Percentiles rank a stretch among this genome's conserved stretches.
Evolutionary conservation across 768 basidiomycete species (phyloP).

Genomic region (Leucogyrophana mollusca): DNA sequence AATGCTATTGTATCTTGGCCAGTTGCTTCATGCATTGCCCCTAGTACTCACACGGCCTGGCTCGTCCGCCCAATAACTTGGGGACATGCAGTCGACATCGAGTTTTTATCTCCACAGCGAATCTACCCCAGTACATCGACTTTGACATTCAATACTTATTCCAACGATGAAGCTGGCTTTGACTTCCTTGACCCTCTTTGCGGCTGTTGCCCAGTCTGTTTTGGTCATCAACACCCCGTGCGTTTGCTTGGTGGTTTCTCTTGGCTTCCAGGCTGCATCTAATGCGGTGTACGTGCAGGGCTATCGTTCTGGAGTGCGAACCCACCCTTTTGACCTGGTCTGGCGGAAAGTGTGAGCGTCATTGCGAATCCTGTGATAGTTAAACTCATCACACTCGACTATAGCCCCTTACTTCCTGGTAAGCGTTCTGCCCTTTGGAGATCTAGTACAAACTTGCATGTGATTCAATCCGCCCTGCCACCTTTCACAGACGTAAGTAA

Average conservation of each 20-base stretch:
- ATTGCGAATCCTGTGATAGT: conserved; percentile 9
- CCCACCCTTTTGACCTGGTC: conserved; percentile 49
- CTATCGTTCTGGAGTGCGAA: conserved; percentile 47
- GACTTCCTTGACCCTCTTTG: conserved; percentile 37
- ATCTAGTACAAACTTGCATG: no score
- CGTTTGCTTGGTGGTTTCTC: no score
- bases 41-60: no score
- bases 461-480: neutral
- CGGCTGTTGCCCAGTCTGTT: conserved; percentile 38
- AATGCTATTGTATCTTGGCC: no score
- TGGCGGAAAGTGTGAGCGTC: conserved; percentile 48
- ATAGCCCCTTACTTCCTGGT: conserved; percentile 61
- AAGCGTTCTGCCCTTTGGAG: conserved; percentile 19
- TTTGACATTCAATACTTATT: no score
- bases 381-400: neutral
- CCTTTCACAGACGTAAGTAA: conserved; percentile 32
- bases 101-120: no score
- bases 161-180: conserved; percentile 12
- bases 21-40: no score
- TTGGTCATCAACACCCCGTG: conserved; percentile 65
- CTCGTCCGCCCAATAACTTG: no score
- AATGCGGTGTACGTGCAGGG: conserved; percentile 24
- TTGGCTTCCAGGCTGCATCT: neutral
- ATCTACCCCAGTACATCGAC: no score
- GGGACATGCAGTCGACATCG: no score